Base-by-base conservation (phyloP, 352 stramenopile genomes). In the Elongisporangium prolatum region DNA sequence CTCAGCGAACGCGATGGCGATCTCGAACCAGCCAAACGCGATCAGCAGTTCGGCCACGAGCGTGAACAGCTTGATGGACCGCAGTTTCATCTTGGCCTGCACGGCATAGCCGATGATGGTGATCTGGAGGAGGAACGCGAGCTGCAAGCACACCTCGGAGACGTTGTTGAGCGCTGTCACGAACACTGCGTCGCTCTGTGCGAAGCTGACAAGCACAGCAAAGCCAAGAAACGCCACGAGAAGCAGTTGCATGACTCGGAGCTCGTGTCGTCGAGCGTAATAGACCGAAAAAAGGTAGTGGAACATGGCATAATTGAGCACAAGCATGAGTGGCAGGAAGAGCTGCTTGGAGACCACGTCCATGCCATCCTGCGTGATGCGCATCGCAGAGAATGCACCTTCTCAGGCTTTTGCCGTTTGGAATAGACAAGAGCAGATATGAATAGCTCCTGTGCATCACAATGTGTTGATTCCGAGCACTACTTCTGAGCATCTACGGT, bases 51-150 rank as follows among this genome's bases (percentile, higher is more conserved):
- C 71, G 0, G 68, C 65, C 3, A 58, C 50, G 18, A 66, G 68
- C 9, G 66, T 77, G 18, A 76, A 56, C 22, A 61, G 61, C 57
- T 55, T 62, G 50, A 80, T 56, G 18, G 71, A 77, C 21, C 52
- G 49, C 37, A 77, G 59, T 22, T 73, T 71, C 37, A 80, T 63
- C 22, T 65, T 64, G 17, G 58, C 59, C 57, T 72, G 69, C 18
- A 76, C 34, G 47, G 69, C 71, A 40, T 69, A 65, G 44, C 68
- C 71, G 40, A 77, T 68, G 59, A 77, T 67, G 9, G 69, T 77
- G 55, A 80, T 77, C 64, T 80, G 71, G 22, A 80, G 48, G 16
- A 80, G 50, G 44, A 80, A 80, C 13, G 69, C 71, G 44, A 80
- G 28, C 18, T 73, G 55, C 22, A 56, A 74, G 18, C 59, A 67